phyloP scores from a whole-genome alignment of 495 filamentous ascomycete species.

The Pseudoneurospora amorphoporcata region DNA sequence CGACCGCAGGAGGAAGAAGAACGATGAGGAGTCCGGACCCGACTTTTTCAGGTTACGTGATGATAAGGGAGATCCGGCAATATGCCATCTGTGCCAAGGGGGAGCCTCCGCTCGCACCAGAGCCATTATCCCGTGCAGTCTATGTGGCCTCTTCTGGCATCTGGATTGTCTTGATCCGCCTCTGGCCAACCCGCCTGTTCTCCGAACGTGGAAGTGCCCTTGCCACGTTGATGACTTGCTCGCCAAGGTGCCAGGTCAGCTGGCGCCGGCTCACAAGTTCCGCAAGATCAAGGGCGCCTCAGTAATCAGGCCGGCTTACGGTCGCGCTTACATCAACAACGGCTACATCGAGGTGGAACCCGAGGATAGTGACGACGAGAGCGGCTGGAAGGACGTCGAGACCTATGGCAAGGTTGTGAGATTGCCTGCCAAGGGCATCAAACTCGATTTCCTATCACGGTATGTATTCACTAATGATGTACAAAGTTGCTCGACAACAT shows the following conservation, averaged over 20 bases:
- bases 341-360: constrained; percentile 69
- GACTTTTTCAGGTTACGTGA: constrained; percentile 58
- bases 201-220: constrained; percentile 78
- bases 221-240: constrained; percentile 61
- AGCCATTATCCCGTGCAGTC: constrained; percentile 72
- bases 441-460: constrained; percentile 61
- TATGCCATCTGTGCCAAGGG: constrained; percentile 61
- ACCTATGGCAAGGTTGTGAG: constrained; percentile 53
- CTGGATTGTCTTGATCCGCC: constrained; percentile 86
- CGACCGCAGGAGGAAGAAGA: constrained; percentile 40
- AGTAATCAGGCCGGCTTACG: constrained; percentile 35
- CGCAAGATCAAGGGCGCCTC: constrained; percentile 43
- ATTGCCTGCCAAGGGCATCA: constrained; percentile 62
- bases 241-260: constrained; percentile 22
- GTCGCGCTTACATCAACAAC: constrained; percentile 58
- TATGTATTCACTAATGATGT: constrained; percentile 20
- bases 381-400: constrained; percentile 29
- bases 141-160: constrained; percentile 75
- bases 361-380: constrained; percentile 41
- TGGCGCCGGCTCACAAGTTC: constrained; percentile 39
- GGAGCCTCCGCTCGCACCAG: constrained; percentile 38
- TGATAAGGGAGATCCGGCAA: constrained; percentile 52
- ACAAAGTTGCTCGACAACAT: neutral
- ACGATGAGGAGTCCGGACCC: constrained; percentile 47
- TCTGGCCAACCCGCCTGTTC: constrained; percentile 60